Percentiles rank a stretch among this genome's conserved stretches.
phyloP scores from a whole-genome alignment of 2,329 filamentous ascomycete genomes.

The Gnomoniopsis sp. region DNA sequence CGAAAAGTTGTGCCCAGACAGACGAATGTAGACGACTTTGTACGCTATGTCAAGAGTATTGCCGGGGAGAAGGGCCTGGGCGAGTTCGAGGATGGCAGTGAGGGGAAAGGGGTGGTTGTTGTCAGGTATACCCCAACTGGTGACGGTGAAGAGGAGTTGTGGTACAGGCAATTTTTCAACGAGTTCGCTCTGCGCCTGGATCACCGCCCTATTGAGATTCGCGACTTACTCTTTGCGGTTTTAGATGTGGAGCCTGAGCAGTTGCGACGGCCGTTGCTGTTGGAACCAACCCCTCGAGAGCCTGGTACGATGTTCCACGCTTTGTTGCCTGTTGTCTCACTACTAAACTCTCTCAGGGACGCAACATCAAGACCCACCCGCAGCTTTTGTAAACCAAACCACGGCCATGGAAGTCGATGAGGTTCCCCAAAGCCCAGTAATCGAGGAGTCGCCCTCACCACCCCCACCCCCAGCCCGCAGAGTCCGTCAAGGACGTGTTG shows the following conservation, averaged over 20 bases:
- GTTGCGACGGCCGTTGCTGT: constrained; percentile 65
- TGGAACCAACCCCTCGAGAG: constrained; percentile 35
- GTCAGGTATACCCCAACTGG: constrained; percentile 67
- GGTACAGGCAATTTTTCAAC: constrained; percentile 68
- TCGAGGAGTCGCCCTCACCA: constrained; percentile 16
- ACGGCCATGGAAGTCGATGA: constrained; percentile 26
- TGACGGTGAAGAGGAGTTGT: constrained; percentile 48
- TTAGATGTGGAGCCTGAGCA: constrained; percentile 72
- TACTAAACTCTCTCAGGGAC: neutral
- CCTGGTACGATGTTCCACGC: constrained; percentile 14
- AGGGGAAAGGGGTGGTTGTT: constrained; percentile 71
- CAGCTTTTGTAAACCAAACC: neutral
- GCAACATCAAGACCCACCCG: neutral
- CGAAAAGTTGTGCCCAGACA: constrained; percentile 57
- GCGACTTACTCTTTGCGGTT: constrained; percentile 88
- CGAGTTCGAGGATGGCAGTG: constrained; percentile 59
- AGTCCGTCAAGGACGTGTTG: constrained; percentile 34
- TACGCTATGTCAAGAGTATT: constrained; percentile 70
- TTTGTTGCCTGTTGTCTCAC: neutral
- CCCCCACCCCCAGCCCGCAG: constrained; percentile 24
- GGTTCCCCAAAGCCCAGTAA: constrained; percentile 6
- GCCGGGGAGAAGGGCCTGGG: constrained; percentile 71
- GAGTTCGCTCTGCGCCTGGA: constrained; percentile 69
- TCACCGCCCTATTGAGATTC: constrained; percentile 82
- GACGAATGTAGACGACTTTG: constrained; percentile 71